phyloP scores from a whole-genome alignment of 495 filamentous ascomycete genomes.

The Copromyces sp. region DNA sequence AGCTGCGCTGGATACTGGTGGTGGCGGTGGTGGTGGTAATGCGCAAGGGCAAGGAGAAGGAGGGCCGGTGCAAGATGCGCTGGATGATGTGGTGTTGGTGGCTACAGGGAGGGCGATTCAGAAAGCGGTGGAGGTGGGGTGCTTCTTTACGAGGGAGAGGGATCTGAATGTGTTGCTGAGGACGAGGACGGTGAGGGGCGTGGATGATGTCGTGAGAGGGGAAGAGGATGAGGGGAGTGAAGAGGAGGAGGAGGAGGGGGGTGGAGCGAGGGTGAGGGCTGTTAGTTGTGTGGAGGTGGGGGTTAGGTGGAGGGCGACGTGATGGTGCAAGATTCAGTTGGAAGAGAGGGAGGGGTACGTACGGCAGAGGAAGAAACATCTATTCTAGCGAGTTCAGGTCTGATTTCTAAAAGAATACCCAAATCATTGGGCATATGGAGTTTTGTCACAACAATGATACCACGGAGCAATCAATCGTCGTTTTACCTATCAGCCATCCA shows the following conservation, averaged over 20 bases:
- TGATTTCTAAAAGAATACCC: background rate
- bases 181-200: conserved; percentile 55
- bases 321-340: background rate
- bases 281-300: conserved; percentile 24
- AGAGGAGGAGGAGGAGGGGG: conserved; percentile 37
- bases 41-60: background rate
- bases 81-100: conserved; percentile 56
- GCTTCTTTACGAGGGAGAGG: conserved; percentile 50
- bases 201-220: conserved; percentile 55
- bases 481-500: background rate
- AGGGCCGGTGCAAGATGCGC: conserved; percentile 8
- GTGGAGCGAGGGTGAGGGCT: conserved; percentile 54
- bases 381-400: background rate
- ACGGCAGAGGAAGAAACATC: background rate
- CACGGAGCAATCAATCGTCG: background rate
- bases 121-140: conserved; percentile 52
- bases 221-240: conserved; percentile 36
- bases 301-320: conserved; percentile 9
- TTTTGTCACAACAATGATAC: background rate
- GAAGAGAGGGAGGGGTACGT: background rate
- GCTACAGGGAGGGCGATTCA: conserved; percentile 73
- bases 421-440: background rate
- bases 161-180: conserved; percentile 47
- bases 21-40: conserved; percentile 3
- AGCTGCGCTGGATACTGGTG: conserved; percentile 25